Evolutionary conservation across 345 rosid species (phyloP), one percentile per base, ranked within the genome.

Genomic region (Eucalyptus tenuipes): DNA sequence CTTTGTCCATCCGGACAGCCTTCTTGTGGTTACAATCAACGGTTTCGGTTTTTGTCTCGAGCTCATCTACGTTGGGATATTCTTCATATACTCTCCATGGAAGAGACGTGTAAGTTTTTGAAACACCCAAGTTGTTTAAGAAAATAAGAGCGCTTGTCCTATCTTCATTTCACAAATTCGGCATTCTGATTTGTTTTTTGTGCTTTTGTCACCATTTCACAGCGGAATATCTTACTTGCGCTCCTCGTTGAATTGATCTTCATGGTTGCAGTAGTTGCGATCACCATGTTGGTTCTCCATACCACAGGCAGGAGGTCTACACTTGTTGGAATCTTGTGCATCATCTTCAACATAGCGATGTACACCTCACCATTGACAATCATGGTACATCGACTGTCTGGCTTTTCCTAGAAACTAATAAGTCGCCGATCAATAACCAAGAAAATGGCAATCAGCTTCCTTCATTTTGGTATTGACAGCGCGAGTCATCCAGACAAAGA

Each of bases 321-420:
- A 88, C 68, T 95, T 45, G 92, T 95, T 31, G 98, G 98, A 24
- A 80, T 91, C 12, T 5, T 92, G 40, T 89, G 93, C 49, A 79
- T 90, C 86, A 7, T 92, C 52, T 92, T 93, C 91, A 93, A 92
- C 80, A 47, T 95, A 4, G 88, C 89, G 57, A 96, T 96, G 98
- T 96, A 96, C 82, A 89, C 92, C 88, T 81, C 98, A 7, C 98
- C 98, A 59, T 87, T 96, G 37, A 93, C 96, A n/a, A 93, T 94
- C 92, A 93, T 95, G 98, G 97, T 93, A 92, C 6, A 92, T 87
- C 1, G 7, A 17, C 6, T 37, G 10, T 17, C 49, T 44, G 6
- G 22, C 27, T 7, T 44, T 48, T 42, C 42, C 2, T 25, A 1
- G 11, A 71, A 17, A 40, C 49, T 47, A 48, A 4, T 33, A 50